A percentile compares a stretch with the other conserved stretches of the same genome.
Conservation (phyloP, 768 basidiomycete genomes). For the Termitomyces sp. region DNA sequence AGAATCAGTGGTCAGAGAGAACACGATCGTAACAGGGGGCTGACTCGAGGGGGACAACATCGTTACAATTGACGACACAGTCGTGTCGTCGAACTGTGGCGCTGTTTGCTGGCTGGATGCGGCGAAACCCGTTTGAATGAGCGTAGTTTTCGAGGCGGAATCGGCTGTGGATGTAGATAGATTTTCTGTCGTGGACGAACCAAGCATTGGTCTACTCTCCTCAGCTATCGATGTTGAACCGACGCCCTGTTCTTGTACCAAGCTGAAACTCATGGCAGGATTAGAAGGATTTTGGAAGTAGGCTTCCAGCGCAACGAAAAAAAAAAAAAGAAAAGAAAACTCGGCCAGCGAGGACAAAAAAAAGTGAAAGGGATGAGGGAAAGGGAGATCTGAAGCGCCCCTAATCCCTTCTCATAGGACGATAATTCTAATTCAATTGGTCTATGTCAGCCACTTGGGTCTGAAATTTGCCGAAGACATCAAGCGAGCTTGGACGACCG, state of each 20-base stretch:
- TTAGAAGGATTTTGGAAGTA: background rate
- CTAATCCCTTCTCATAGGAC: background rate
- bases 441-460: slow-evolving; percentile 5
- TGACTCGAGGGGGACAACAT: slow-evolving; percentile 3
- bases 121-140: background rate
- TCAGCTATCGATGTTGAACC: background rate
- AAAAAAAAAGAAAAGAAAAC: slow-evolving; percentile 5
- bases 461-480: background rate
- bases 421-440: background rate
- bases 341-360: slow-evolving; percentile 17
- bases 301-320: slow-evolving; percentile 13
- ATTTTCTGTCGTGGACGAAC: background rate
- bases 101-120: background rate
- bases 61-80: background rate
- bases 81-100: slow-evolving; percentile 3
- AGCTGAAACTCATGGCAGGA: slow-evolving; percentile 1
- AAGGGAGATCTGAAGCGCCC: background rate
- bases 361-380: background rate
- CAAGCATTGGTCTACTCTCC: background rate
- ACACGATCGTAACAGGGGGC: background rate
- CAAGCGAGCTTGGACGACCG: background rate
- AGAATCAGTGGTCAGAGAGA: slow-evolving; percentile 3
- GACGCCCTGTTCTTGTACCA: background rate
- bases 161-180: background rate
- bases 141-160: background rate